A percentile compares a stretch with the other conserved stretches of the same genome.
These are phyloP conservation scores for Stylosanthes scabra DNA, from an alignment of 331 rosid species.

Conservation along the genomic window DNA sequence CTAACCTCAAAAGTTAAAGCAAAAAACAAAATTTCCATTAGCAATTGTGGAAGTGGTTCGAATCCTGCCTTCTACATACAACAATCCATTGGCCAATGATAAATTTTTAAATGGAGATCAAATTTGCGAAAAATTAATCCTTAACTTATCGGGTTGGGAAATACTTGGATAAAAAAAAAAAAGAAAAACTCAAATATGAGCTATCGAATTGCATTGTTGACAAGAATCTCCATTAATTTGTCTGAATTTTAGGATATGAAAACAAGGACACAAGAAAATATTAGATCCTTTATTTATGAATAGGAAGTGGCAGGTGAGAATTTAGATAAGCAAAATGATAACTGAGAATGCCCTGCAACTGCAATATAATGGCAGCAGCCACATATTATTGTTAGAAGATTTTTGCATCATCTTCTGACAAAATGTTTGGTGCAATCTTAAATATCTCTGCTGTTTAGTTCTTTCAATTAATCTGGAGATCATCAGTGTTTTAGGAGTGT, in stretches of 20 bases:
- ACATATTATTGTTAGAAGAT: neutral
- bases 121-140: no score
- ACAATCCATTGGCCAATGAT: no score
- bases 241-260: no score
- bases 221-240: neutral
- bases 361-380: neutral
- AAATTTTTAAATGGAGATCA: neutral
- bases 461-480: neutral
- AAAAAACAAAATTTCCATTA: no score
- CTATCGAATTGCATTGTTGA: neutral
- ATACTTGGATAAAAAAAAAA: no score
- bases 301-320: conserved; percentile 23
- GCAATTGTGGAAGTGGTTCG: no score
- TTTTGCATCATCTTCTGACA: neutral
- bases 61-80: no score
- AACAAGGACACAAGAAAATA: neutral
- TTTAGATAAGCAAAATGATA: neutral
- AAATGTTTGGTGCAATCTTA: conserved; percentile 10
- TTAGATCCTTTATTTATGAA: conserved; percentile 13
- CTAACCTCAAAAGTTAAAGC: neutral
- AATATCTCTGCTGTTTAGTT: conserved; percentile 15
- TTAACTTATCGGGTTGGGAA: no score
- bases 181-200: no score
- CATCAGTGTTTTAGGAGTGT: neutral
- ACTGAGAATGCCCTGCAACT: conserved; percentile 3